Evolutionary conservation across 345 rosid species (phyloP).

Genomic region (Populus deltoides): DNA sequence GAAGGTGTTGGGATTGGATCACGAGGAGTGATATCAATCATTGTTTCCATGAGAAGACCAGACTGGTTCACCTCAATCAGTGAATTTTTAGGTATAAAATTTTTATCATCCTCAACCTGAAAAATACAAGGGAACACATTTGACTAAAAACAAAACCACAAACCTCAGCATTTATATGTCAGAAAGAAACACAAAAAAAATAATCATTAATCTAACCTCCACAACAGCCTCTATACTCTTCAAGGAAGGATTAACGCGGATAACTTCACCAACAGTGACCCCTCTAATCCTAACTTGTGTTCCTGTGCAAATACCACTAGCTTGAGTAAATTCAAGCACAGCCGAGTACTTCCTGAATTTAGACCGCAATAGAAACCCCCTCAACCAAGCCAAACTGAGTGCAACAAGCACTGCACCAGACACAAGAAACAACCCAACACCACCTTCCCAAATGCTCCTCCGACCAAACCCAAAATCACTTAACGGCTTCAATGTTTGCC

Average conservation of each 20-base stretch:
- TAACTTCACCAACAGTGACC: conserved; percentile 82
- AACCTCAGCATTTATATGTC: neutral
- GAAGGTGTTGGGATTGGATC: conserved; percentile 85
- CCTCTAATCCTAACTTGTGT: conserved; percentile 97
- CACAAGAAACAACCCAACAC: conserved; percentile 89
- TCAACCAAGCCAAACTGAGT: conserved; percentile 88
- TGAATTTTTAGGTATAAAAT: conserved; percentile 82
- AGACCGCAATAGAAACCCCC: conserved; percentile 74
- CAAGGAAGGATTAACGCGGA: conserved; percentile 87
- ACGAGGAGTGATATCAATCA: conserved; percentile 87
- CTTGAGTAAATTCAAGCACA: conserved; percentile 77
- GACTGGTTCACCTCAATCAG: conserved; percentile 94
- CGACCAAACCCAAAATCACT: conserved; percentile 93
- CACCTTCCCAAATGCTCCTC: conserved; percentile 97
- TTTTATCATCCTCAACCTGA: conserved; percentile 95
- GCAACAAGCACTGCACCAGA: conserved; percentile 83
- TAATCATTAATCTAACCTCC: conserved; percentile 52
- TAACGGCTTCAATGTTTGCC: conserved; percentile 70
- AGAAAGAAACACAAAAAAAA: neutral
- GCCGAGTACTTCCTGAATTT: conserved; percentile 82
- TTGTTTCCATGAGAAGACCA: conserved; percentile 94
- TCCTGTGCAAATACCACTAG: conserved; percentile 85
- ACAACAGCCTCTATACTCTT: conserved; percentile 85
- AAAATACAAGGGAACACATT: conserved; percentile 2
- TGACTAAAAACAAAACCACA: conserved; percentile 1